A percentile compares a stretch with the other conserved stretches of the same genome.
These are phyloP conservation scores for Blastobotrys parvus DNA, from an alignment of 805 yeast species.

Conservation along the genomic window DNA sequence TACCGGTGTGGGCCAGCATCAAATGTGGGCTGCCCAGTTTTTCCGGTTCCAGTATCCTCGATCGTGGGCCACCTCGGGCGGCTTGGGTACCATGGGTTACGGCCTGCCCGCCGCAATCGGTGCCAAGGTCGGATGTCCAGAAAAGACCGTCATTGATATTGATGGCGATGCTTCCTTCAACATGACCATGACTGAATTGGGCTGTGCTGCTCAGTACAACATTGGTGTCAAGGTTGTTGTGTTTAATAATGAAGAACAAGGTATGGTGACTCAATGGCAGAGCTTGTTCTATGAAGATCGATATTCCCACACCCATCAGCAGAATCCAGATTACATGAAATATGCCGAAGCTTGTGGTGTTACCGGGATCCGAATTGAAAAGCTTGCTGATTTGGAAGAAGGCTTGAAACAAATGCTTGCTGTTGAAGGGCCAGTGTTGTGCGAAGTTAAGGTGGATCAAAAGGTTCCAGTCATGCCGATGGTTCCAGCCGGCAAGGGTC, in stretches of 20 bases:
- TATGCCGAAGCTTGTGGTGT: constrained; percentile 92
- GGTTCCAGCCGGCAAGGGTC: constrained; percentile 94
- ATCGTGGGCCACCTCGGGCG: constrained; percentile 95
- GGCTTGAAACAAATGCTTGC: constrained; percentile 64
- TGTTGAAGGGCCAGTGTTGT: constrained; percentile 71
- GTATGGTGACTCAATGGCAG: constrained; percentile 99
- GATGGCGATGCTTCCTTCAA: constrained; percentile 99
- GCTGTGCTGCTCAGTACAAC: constrained; percentile 88
- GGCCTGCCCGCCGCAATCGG: constrained; percentile 98
- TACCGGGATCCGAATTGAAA: constrained; percentile 65
- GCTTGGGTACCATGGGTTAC: constrained; percentile 97
- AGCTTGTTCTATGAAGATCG: constrained; percentile 93
- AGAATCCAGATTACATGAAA: constrained; percentile 88
- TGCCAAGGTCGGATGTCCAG: constrained; percentile 94
- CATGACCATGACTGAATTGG: constrained; percentile 91
- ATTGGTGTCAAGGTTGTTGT: constrained; percentile 87
- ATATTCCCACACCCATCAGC: constrained; percentile 96
- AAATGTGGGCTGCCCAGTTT: constrained; percentile 99
- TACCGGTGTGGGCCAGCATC: constrained; percentile 99
- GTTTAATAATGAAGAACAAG: constrained; percentile 96
- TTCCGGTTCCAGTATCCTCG: constrained; percentile 92
- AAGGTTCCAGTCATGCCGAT: constrained; percentile 96
- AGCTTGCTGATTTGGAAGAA: constrained; percentile 55
- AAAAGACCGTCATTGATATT: constrained; percentile 88
- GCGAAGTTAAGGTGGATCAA: constrained; percentile 83